Conservation (phyloP, 1,284 basidiomycete species). For the Golubevia sp. region DNA sequence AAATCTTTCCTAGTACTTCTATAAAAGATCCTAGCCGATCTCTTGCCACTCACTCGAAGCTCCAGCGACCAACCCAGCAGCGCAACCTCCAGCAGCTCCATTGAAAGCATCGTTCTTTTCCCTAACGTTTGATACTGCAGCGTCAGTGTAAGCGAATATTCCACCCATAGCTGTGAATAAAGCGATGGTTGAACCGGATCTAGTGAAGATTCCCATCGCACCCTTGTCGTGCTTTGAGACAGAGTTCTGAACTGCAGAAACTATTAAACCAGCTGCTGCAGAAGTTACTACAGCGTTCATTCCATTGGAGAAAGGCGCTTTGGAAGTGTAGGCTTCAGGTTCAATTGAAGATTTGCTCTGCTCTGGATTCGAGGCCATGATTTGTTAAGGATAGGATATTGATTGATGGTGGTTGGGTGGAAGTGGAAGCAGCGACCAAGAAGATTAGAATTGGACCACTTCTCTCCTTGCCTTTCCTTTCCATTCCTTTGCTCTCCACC, state of each 20-base stretch:
- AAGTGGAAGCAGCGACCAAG: too few relatives aligned
- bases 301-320: constrained; percentile 10
- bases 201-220: constrained; percentile 81
- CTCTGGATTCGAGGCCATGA: too few relatives aligned
- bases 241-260: constrained; percentile 56
- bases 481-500: background rate
- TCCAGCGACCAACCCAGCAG: constrained; percentile 87
- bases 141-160: constrained; percentile 81
- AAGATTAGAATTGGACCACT: too few relatives aligned
- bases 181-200: constrained; percentile 77
- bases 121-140: constrained; percentile 78
- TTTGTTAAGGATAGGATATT: too few relatives aligned
- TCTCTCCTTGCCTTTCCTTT: too few relatives aligned
- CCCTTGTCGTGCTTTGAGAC: constrained; percentile 72
- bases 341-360: too few relatives aligned
- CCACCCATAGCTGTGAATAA: constrained; percentile 90
- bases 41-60: constrained; percentile 72
- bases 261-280: constrained; percentile 42
- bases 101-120: constrained; percentile 82
- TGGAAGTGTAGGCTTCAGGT: background rate
- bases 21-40: too few relatives aligned
- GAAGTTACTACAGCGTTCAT: constrained; percentile 33
- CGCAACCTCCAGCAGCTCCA: constrained; percentile 84
- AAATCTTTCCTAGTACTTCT: constrained; percentile 4
- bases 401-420: too few relatives aligned